Base-by-base conservation (phyloP, 2,329 filamentous ascomycete genomes). In the Cercospora sp. region DNA sequence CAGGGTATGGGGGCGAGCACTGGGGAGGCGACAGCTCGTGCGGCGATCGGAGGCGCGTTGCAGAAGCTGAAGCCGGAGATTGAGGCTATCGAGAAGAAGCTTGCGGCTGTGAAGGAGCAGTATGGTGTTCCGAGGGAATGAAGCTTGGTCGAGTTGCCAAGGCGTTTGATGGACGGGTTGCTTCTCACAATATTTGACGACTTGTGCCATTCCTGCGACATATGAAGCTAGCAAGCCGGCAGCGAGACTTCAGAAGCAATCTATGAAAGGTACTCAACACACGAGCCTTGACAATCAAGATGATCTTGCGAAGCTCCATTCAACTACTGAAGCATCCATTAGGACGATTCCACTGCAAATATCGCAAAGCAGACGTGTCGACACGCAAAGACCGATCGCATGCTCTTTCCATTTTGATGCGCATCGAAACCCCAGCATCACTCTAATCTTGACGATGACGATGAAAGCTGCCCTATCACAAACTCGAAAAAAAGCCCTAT, bases 71-170 rank as follows among this genome's bases (percentile, higher is more conserved):
- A 67, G 53, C 49, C 37, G n/a, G 40, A 61, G 32, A 57, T 67
- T 32, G 65, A 63, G n/a, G 58, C 34, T 18, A 18, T 69, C 12
- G 61, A 61, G 62, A n/a, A 16, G 6, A 53, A 66, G 30, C 61
- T 73, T 58, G 45, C 32, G 24, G 53, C 26, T 28, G 16, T 72
- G 18, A 70, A 72, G 63, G 18, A 28, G 49, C 62, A 63, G 61
- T 69, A 72, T 61, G 61, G 57, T 13, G n/a, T 59, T 2, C 0
- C 12, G n/a, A 32, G 51, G 26, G 34, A 65, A 9, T 63, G 43
- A 24, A 21, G 45, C 18, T 12, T 21, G 45, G 5, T 6, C 5
- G 10, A 21, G 10, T 12, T 51, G 10, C 21, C 18, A 12, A 18
- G 10, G 13, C 10, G 3, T 9, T 53, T 12, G 24, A 26, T 26